These are phyloP conservation scores for Ogataea glucozyma DNA, from an alignment of 805 yeast genomes.

Conservation along the genomic window DNA sequence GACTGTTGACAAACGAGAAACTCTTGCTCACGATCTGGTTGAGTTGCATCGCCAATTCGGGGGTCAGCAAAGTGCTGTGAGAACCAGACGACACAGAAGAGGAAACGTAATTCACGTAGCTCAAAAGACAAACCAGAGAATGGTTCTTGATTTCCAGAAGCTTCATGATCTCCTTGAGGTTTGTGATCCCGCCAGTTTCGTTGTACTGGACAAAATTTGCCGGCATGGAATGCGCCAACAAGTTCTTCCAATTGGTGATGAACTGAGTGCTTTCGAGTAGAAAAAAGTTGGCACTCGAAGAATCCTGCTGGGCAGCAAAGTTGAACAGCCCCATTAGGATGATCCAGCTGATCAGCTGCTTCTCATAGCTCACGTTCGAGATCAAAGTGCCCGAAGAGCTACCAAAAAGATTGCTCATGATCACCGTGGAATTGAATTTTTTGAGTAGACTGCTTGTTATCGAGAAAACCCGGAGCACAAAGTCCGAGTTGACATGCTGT, in stretches of 20 bases:
- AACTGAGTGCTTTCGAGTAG: conserved; percentile 59
- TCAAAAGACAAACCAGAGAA: conserved; percentile 56
- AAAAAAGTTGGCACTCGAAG: conserved; percentile 49
- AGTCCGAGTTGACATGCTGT: conserved; percentile 34
- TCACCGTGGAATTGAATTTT: conserved; percentile 38
- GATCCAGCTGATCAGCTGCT: conserved; percentile 58
- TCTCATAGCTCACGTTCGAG: conserved; percentile 36
- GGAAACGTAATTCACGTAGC: conserved; percentile 50
- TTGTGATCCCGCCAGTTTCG: conserved; percentile 34
- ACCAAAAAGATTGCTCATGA: conserved; percentile 35
- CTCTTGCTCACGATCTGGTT: conserved; percentile 35
- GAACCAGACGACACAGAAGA: conserved; percentile 43
- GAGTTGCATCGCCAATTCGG: conserved; percentile 34
- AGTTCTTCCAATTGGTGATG: conserved; percentile 61
- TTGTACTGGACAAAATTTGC: conserved; percentile 38
- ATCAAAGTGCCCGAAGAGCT: conserved; percentile 31
- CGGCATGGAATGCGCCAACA: conserved; percentile 51
- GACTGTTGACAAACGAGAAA: conserved; percentile 30
- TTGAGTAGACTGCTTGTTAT: conserved; percentile 32
- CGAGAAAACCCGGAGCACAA: conserved; percentile 33
- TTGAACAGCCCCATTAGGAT: conserved; percentile 63
- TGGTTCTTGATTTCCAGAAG: conserved; percentile 54
- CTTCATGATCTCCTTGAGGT: conserved; percentile 38
- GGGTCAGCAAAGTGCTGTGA: conserved; percentile 31
- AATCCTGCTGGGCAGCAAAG: conserved; percentile 36